These are phyloP conservation scores for Apiotrichum siamense DNA, from an alignment of 1,284 basidiomycete species.

Conservation along the genomic window DNA sequence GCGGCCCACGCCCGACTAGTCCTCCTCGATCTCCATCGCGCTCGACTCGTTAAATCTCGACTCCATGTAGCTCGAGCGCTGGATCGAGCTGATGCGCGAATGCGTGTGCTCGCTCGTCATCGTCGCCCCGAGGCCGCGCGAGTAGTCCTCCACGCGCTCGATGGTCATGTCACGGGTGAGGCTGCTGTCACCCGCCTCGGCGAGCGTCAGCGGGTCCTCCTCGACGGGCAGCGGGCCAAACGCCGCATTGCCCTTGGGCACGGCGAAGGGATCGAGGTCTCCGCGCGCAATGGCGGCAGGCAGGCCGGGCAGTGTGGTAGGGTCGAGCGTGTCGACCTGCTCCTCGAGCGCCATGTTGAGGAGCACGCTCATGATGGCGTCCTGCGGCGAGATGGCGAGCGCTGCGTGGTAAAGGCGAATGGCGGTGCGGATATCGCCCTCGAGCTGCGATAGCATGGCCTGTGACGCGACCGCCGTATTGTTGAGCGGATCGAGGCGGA, in stretches of 20 bases:
- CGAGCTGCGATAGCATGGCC: constrained; percentile 72
- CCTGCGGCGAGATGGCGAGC: constrained; percentile 75
- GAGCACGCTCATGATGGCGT: constrained; percentile 74
- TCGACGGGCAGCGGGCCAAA: constrained; percentile 37
- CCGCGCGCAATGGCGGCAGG: constrained; percentile 30
- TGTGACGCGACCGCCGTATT: constrained; percentile 71
- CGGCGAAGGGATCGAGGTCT: constrained; percentile 40
- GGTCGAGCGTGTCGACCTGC: constrained; percentile 38
- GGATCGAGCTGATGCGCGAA: not conserved
- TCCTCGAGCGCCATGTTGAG: constrained; percentile 72
- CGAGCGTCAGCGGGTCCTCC: constrained; percentile 24
- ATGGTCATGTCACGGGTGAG: not conserved
- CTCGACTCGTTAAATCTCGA: constrained; percentile 25
- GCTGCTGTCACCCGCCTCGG: constrained; percentile 27
- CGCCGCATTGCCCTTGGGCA: constrained; percentile 37
- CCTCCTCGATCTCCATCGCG: constrained; percentile 40
- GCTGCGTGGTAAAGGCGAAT: constrained; percentile 88
- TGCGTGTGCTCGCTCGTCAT: not conserved
- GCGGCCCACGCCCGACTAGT: no score
- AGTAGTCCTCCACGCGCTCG: no score
- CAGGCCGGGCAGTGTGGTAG: constrained; percentile 35
- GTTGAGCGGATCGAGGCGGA: constrained; percentile 73
- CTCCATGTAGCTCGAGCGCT: constrained; percentile 2
- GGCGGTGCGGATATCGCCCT: constrained; percentile 65
- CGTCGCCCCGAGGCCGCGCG: not conserved